Evolutionary conservation across 1,284 basidiomycete species (phyloP), one percentile per base, ranked within the genome.

Genomic region (Leccinum subfulvum): DNA sequence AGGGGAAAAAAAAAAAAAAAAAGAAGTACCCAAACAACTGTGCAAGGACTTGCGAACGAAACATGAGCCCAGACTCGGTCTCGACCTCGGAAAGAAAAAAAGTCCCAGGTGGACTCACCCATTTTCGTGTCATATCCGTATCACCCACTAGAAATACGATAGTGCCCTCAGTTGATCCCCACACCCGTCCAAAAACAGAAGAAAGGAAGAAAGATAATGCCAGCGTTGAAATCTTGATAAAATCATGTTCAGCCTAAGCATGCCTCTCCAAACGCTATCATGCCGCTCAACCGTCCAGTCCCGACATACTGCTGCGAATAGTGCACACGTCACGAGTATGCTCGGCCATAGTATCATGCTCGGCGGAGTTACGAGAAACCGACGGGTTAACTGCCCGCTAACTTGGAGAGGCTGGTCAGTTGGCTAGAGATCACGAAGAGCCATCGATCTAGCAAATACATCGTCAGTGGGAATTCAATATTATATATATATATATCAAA

Each of bases 141-240:
- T 26, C 21, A 85, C 79, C 85, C 85, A 87, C 67, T 81, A 82
- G 72, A 86, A 86, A 64, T 76, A 79, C 11, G 79, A 79, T 7
- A 85, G 75, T 10, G 79, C 82, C 59, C 75, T 76, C 8, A 7
- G 6, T 26, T 26, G 26, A 41, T 41, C 39, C 8, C 39, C 37
- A 14, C 37, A 14, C 37, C 6, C 5, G 37, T 37, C 35, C 35
- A 14, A 37, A 37, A 37, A 57, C 30, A 37, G 55, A 62, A 57
- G 57, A 51, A 21, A 52, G n/a, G 13, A n/a, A 16, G 13, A 44
- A 23, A 18, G 21, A 4, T 51, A 14, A 51, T 51, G 47, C 23
- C 18, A 23, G 21, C 18, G 10, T 51, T 21, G 8, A 9, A 44
- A 75, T 14, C 18, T 30, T 30, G 28, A 30, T 30, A 26, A 44